These are phyloP conservation scores for Plasmodium vivax DNA, from an alignment of 169 alveolate genomes.

Conservation along the genomic window DNA sequence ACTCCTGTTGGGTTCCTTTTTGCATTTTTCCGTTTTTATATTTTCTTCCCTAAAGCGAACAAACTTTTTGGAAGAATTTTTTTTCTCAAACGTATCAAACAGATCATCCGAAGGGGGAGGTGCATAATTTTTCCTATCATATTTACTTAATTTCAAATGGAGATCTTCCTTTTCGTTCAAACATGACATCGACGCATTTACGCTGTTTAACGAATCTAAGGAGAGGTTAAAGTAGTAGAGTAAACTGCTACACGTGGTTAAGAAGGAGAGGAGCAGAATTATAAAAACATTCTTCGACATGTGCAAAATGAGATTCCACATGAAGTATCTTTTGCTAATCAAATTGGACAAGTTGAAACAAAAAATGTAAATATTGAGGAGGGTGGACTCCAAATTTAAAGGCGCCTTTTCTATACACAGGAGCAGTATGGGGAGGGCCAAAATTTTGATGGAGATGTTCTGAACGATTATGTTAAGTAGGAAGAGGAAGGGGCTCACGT, in stretches of 20 bases:
- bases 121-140: constrained; percentile 6
- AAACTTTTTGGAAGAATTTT: constrained; percentile 11
- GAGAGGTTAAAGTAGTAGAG: constrained; percentile 40
- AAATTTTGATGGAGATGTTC: constrained; percentile 52
- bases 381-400: constrained; percentile 57
- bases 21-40: background rate
- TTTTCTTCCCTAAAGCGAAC: constrained; percentile 66
- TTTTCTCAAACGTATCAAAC: constrained; percentile 33
- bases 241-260: constrained; percentile 60
- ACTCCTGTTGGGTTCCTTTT: constrained; percentile 26
- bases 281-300: constrained; percentile 58
- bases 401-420: constrained; percentile 66
- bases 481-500: constrained; percentile 55
- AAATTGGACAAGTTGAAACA: constrained; percentile 60
- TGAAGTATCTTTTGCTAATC: constrained; percentile 67
- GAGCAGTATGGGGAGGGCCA: constrained; percentile 47
- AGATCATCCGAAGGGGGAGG: background rate
- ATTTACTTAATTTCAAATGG: constrained; percentile 10
- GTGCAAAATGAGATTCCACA: constrained; percentile 58
- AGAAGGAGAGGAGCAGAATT: constrained; percentile 57
- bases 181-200: constrained; percentile 16
- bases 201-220: constrained; percentile 41
- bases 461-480: constrained; percentile 56
- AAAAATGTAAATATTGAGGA: constrained; percentile 53
- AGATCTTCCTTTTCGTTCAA: constrained; percentile 37